These are phyloP conservation scores for Phytophthora crassamura DNA, from an alignment of 352 stramenopile species.

Conservation along the genomic window DNA sequence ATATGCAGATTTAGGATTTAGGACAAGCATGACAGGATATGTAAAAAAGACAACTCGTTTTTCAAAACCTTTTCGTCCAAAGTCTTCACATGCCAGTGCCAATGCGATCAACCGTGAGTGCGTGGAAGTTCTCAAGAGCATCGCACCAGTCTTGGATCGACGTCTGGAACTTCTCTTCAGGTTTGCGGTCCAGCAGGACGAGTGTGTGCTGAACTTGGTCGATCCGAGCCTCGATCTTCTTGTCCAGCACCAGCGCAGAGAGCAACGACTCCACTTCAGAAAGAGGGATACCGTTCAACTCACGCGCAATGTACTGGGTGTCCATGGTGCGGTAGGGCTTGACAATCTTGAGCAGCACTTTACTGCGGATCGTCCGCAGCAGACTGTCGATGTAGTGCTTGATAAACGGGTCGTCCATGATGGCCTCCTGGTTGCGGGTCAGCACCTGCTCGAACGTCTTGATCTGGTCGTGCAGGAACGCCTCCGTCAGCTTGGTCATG, in stretches of 20 bases:
- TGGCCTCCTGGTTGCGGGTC: constrained; percentile 78
- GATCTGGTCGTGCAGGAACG: constrained; percentile 96
- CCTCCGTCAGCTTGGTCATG: constrained; percentile 96
- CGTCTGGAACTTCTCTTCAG: constrained; percentile 75
- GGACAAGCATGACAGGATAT: constrained; percentile 8
- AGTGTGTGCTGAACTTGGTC: constrained; percentile 91
- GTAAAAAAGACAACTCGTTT: constrained; percentile 23
- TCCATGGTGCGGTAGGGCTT: constrained; percentile 95
- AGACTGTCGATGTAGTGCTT: constrained; percentile 95
- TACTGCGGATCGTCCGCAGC: constrained; percentile 94
- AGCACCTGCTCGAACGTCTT: constrained; percentile 95
- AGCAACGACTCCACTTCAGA: constrained; percentile 94
- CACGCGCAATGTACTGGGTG: constrained; percentile 89
- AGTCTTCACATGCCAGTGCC: constrained; percentile 44
- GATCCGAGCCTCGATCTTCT: constrained; percentile 92
- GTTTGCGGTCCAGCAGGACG: constrained; percentile 70
- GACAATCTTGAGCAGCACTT: constrained; percentile 95
- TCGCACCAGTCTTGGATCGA: constrained; percentile 72
- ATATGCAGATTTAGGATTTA: constrained; percentile 30
- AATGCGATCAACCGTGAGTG: constrained; percentile 68
- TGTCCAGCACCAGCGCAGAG: constrained; percentile 93
- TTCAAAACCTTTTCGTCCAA: constrained; percentile 11
- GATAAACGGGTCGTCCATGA: constrained; percentile 97
- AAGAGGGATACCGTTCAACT: constrained; percentile 93
- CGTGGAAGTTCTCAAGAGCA: constrained; percentile 73